Evolutionary conservation across 495 filamentous ascomycete genomes (phyloP), one percentile per base, ranked within the genome.

Genomic region (Aspergillus nidulans): DNA sequence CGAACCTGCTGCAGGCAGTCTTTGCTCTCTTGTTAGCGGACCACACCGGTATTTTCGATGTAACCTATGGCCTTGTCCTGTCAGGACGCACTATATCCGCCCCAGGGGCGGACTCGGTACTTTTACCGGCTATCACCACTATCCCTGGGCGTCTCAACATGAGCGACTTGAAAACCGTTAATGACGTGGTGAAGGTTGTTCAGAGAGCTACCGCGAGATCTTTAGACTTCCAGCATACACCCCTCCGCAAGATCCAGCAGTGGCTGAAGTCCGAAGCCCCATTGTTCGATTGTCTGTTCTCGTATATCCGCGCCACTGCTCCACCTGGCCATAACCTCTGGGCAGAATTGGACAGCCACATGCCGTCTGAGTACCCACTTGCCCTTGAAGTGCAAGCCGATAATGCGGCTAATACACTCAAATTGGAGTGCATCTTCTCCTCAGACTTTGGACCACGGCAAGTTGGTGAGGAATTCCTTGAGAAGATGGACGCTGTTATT

Each of bases 91-190:
- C 70, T 10, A 63, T 78, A 6, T 73, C 77, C 16, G 63, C 75
- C 18, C 77, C 86, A 20, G 76, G 78, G 4, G 76, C 92, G 24
- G 81, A 89, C 12, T 75, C 82, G 5, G 82, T 96, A 8, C 80
- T 95, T 19, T 85, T 87, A 1, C 92, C 92, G 1, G 90, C 90
- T 63, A 94, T 96, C 71, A 95, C 92, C 56, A 96, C 92, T 0
- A 74, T 96, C 19, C 90, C 92, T 1, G 69, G 90, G n/a, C 79
- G 91, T 18, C 69, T 88, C 15, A 68, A 70, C 34, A 59, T 70
- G 7, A 58, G 20, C 28, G 62, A 53, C n/a, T 49, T 72, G 8
- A 45, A 53, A 6, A 62, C 63, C 3, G 73, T 75, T 52, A 58
- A 58, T 30, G 72, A 79, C 13, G 59, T 70, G 4, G 60, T 76